Evolutionary conservation across 1,139 yeast species (phyloP).

Genomic region (Suhomyces ambrosiae): DNA sequence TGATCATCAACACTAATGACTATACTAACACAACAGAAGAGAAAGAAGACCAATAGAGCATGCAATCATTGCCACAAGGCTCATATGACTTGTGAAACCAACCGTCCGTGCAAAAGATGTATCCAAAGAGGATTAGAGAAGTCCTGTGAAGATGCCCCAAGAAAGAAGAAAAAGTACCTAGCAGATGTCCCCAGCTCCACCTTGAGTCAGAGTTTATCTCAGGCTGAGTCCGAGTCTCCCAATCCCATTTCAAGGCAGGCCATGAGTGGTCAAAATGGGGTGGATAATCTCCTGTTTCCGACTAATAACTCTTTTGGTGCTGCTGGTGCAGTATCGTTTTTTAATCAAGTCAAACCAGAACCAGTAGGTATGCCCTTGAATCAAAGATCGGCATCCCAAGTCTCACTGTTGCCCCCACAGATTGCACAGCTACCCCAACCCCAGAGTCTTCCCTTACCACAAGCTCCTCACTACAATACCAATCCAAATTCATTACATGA

Average conservation of each 20-base stretch:
- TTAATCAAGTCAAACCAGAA: conserved; percentile 6
- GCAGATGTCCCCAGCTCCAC: conserved; percentile 48
- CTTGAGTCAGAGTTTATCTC: not conserved
- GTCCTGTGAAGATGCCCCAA: conserved; percentile 87
- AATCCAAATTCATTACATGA: conserved; percentile 2
- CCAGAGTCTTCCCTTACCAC: conserved; percentile 10
- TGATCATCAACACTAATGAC: no score
- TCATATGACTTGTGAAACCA: conserved; percentile 83
- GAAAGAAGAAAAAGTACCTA: conserved; percentile 82
- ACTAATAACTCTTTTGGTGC: not conserved
- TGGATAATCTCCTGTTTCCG: conserved; percentile 1
- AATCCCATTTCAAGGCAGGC: conserved; percentile 1
- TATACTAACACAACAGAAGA: conserved; percentile 25
- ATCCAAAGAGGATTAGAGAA: conserved; percentile 63
- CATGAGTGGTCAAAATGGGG: not conserved
- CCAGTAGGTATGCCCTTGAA: not conserved
- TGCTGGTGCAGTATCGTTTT: conserved; percentile 1
- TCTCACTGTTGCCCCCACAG: conserved; percentile 2
- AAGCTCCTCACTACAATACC: not conserved
- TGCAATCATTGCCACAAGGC: conserved; percentile 85
- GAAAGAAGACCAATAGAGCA: conserved; percentile 73
- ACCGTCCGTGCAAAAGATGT: conserved; percentile 84
- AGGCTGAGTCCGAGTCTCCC: conserved; percentile 1
- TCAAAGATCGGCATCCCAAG: conserved; percentile 1
- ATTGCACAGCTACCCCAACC: conserved; percentile 6